Evolutionary conservation across 495 filamentous ascomycete species (phyloP).

Genomic region (Penicillium salamii): DNA sequence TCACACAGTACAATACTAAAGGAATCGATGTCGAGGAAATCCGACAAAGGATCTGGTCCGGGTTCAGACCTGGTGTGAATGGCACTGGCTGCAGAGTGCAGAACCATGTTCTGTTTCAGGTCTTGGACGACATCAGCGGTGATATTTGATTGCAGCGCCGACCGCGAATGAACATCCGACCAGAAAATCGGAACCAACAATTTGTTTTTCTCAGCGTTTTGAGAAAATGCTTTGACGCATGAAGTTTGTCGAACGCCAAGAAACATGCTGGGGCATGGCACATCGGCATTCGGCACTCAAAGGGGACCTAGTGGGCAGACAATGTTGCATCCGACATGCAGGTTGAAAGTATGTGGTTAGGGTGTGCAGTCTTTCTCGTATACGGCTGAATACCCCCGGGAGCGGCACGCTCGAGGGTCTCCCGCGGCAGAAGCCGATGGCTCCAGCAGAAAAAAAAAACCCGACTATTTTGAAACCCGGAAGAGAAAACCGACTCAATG

Average conservation of each 20-base stretch:
- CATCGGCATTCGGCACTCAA: too few species aligned
- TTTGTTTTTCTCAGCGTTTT: constrained; percentile 9
- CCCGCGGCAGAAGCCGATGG: not conserved
- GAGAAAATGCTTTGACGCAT: too few species aligned
- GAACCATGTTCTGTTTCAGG: constrained; percentile 42
- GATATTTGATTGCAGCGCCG: too few species aligned
- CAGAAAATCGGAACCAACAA: too few species aligned
- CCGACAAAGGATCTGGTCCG: constrained; percentile 31
- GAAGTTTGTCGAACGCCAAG: too few species aligned
- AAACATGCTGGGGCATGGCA: too few species aligned
- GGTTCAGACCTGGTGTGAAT: constrained; percentile 29
- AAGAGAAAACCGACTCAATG: too few species aligned
- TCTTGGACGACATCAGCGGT: constrained; percentile 45
- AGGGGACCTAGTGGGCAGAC: too few species aligned
- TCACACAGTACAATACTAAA: constrained; percentile 39
- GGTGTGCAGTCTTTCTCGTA: not conserved
- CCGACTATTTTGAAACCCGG: too few species aligned
- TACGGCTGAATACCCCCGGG: not conserved
- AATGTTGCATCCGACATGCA: too few species aligned
- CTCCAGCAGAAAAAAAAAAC: not conserved
- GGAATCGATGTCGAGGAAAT: constrained; percentile 39
- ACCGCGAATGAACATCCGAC: too few species aligned
- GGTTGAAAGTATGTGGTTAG: too few species aligned
- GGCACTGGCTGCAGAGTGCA: constrained; percentile 43
- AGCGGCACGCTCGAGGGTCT: not conserved